Conservation (phyloP, 331 rosid species). For the Cydonia oblonga region DNA sequence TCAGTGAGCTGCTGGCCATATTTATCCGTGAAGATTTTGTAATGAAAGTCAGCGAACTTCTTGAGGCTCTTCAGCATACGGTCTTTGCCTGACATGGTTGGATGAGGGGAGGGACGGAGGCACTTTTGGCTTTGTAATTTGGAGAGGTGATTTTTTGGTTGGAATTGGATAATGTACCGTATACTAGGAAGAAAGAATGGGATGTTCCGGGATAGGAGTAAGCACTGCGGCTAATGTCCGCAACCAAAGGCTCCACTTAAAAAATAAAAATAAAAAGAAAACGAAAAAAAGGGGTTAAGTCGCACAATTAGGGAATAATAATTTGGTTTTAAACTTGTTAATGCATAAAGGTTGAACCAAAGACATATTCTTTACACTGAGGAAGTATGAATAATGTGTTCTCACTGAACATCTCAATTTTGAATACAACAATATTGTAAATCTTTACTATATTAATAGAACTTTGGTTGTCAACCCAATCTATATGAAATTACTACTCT, state of each 20-base stretch:
- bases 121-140: not conserved
- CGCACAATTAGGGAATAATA: too few species aligned
- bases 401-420: too few species aligned
- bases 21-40: conserved; percentile 37
- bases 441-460: too few species aligned
- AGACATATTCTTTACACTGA: too few species aligned
- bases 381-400: too few species aligned
- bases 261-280: too few species aligned
- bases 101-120: not conserved
- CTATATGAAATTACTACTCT: too few species aligned
- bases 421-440: too few species aligned
- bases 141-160: not conserved
- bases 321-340: too few species aligned
- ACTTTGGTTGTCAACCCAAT: too few species aligned
- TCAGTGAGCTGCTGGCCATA: conserved; percentile 68
- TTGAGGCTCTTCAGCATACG: conserved; percentile 35
- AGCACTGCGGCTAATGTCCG: not conserved
- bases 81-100: conserved; percentile 44
- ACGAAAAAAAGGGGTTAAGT: too few species aligned
- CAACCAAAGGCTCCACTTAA: not conserved
- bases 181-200: not conserved
- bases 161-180: not conserved
- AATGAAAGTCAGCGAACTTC: conserved; percentile 40
- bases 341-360: too few species aligned
- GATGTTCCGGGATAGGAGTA: not conserved